Evolutionary conservation across 2,329 filamentous ascomycete species (phyloP).

Genomic region (Colletotrichum tabaci): DNA sequence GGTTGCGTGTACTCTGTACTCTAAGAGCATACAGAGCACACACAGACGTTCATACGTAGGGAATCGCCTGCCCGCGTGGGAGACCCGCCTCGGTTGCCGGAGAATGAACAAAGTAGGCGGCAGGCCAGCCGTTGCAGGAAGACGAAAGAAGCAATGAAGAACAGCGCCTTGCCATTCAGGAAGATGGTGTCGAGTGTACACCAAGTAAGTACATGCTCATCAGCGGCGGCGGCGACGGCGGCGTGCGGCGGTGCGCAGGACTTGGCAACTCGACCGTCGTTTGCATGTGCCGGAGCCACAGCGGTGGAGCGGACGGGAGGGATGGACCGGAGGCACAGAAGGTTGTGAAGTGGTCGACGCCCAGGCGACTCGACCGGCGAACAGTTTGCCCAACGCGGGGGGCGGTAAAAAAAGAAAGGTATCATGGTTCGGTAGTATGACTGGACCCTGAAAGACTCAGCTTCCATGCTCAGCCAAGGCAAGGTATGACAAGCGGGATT

Average conservation of each 20-base stretch:
- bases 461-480: neutral
- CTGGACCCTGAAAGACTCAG: slow-evolving; percentile 25
- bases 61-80: neutral
- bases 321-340: slow-evolving; percentile 41
- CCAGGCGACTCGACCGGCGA: slow-evolving; percentile 1
- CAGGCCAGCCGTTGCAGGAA: neutral
- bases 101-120: neutral
- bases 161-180: neutral
- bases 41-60: neutral
- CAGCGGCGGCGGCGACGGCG: neutral
- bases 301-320: slow-evolving; percentile 39
- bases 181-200: slow-evolving; percentile 22
- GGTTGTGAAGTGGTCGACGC: slow-evolving; percentile 6
- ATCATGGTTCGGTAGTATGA: slow-evolving; percentile 5
- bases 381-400: slow-evolving; percentile 26
- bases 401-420: too few relatives aligned
- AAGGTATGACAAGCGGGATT: neutral
- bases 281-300: slow-evolving; percentile 37
- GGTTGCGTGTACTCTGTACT: neutral
- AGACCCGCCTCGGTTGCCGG: slow-evolving; percentile 14
- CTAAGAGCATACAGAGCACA: neutral
- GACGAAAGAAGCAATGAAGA: slow-evolving; percentile 9
- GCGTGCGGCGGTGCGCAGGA: slow-evolving; percentile 29
- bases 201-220: too few relatives aligned
- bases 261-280: slow-evolving; percentile 26